These are phyloP conservation scores for Stachybotrys chartarum DNA, from an alignment of 2,329 filamentous ascomycete species.

Conservation along the genomic window DNA sequence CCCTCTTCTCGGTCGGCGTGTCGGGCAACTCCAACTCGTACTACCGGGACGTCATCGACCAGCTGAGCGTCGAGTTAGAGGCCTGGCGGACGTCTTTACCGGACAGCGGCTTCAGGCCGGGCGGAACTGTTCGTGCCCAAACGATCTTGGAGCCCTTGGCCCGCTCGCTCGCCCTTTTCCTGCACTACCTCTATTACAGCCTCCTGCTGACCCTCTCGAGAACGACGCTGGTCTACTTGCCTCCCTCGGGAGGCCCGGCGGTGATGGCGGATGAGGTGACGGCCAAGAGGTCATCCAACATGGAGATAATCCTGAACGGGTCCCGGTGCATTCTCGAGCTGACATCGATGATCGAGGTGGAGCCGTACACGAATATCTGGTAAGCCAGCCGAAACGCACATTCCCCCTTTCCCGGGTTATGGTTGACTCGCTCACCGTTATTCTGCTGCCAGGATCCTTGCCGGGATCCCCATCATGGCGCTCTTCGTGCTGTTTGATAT, in stretches of 20 bases:
- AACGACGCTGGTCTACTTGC: too few species aligned
- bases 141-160: too few species aligned
- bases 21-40: slow-evolving; percentile 11
- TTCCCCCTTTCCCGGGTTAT: background rate
- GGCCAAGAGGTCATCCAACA: slow-evolving; percentile 19
- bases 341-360: slow-evolving; percentile 22
- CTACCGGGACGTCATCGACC: slow-evolving; percentile 12
- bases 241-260: too few species aligned
- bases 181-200: slow-evolving; percentile 6
- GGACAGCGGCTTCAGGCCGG: slow-evolving; percentile 19
- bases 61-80: slow-evolving; percentile 17
- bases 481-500: slow-evolving; percentile 15
- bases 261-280: too few species aligned
- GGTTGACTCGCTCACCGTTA: background rate
- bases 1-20: slow-evolving; percentile 26
- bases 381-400: too few species aligned
- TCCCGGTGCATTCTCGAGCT: slow-evolving; percentile 24
- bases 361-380: slow-evolving; percentile 24
- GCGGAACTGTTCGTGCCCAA: too few species aligned
- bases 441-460: slow-evolving; percentile 6
- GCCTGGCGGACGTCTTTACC: slow-evolving; percentile 22
- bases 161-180: slow-evolving; percentile 10
- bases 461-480: slow-evolving; percentile 9
- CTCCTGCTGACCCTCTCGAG: too few species aligned
- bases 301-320: slow-evolving; percentile 18